phyloP scores from a whole-genome alignment of 2,329 filamentous ascomycete species.

The Alternaria sp. region DNA sequence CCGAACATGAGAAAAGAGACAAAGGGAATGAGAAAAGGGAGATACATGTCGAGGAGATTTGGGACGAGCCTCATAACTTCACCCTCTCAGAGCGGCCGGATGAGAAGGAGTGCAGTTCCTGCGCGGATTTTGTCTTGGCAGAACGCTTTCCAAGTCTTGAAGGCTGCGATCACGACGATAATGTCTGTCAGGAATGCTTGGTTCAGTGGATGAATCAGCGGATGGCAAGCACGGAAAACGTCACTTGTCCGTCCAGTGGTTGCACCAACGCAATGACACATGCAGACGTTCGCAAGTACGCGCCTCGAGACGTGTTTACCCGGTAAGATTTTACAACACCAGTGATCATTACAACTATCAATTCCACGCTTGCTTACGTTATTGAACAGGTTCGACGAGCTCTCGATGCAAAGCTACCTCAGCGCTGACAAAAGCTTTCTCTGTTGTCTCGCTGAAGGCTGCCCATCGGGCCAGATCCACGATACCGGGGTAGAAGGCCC shows the following conservation, averaged over 20 bases:
- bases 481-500: neutral
- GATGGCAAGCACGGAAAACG: neutral
- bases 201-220: neutral
- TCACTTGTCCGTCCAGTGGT: neutral
- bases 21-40: neutral
- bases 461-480: slow-evolving; percentile 5
- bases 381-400: neutral
- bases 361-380: neutral
- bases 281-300: neutral
- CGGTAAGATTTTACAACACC: neutral
- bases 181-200: slow-evolving; percentile 1
- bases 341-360: too few species aligned
- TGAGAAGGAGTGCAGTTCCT: neutral
- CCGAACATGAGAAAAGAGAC: neutral
- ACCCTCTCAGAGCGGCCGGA: neutral
- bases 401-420: neutral
- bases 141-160: neutral
- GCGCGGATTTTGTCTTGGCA: neutral
- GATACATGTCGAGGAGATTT: neutral
- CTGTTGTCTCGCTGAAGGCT: neutral
- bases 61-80: neutral
- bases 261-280: neutral
- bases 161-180: neutral
- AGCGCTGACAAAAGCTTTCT: neutral
- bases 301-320: neutral